phyloP scores from a whole-genome alignment of 73 alveolate species.

The Halteria grandinella region DNA sequence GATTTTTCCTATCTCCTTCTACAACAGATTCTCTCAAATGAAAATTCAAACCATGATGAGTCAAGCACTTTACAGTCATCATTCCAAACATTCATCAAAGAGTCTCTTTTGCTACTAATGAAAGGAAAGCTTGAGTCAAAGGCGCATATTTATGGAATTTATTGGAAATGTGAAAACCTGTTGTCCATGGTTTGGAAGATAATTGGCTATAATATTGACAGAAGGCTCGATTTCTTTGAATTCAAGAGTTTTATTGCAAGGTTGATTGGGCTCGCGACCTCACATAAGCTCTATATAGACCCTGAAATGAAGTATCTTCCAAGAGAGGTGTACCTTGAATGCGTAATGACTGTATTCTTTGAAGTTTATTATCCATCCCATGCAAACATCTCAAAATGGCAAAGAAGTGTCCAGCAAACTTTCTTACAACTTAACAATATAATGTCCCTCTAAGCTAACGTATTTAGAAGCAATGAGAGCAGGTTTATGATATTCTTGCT shows the following conservation, averaged over 20 bases:
- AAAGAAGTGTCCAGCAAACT: conserved; percentile 12
- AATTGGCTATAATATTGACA: not conserved
- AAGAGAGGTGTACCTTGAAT: conserved; percentile 14
- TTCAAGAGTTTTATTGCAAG: not conserved
- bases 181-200: conserved; percentile 28
- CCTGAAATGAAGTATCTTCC: conserved; percentile 5
- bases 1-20: conserved; percentile 21
- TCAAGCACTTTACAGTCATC: too few relatives aligned
- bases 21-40: too few relatives aligned
- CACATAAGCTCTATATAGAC: not conserved
- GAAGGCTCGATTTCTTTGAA: too few relatives aligned
- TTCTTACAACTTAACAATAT: conserved; percentile 28
- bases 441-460: not conserved
- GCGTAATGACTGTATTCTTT: conserved; percentile 16
- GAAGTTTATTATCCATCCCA: conserved; percentile 27
- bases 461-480: not conserved
- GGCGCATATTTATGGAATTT: conserved; percentile 32
- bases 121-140: conserved; percentile 1
- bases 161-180: conserved; percentile 41
- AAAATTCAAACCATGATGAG: too few relatives aligned
- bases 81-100: too few relatives aligned
- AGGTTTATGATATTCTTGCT: conserved; percentile 30
- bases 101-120: too few relatives aligned
- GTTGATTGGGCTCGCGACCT: not conserved
- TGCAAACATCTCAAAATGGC: not conserved